Evolutionary conservation across 768 basidiomycete genomes (phyloP).

Genomic region (Astraeus odoratus): DNA sequence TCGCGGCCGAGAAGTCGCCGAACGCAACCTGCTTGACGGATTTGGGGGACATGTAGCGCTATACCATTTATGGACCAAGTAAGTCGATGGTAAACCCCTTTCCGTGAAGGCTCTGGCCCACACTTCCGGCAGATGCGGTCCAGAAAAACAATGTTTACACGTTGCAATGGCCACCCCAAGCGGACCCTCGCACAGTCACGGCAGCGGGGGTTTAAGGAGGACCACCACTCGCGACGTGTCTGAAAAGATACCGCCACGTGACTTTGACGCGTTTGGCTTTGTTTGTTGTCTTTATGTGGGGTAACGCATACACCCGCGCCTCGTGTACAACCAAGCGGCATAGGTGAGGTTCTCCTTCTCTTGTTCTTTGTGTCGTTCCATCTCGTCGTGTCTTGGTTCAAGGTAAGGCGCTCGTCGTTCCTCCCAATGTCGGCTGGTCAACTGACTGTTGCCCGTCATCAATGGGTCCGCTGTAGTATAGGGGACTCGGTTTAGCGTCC

Average conservation of each 20-base stretch:
- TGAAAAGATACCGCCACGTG: not conserved
- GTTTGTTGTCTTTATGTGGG: not conserved
- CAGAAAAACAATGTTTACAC: too few species aligned
- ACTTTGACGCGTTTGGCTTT: not conserved
- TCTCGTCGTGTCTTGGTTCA: constrained; percentile 15
- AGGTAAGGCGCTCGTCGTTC: constrained; percentile 15
- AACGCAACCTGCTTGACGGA: too few species aligned
- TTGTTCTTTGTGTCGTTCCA: constrained; percentile 17
- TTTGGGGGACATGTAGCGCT: too few species aligned
- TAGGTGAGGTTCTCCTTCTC: constrained; percentile 16
- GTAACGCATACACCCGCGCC: constrained; percentile 7
- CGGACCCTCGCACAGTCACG: too few species aligned
- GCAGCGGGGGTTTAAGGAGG: too few species aligned
- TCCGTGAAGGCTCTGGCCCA: too few species aligned
- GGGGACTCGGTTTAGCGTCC: constrained; percentile 2
- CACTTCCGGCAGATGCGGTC: too few species aligned
- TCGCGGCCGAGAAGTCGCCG: too few species aligned
- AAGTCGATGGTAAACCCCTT: too few species aligned
- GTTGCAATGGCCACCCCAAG: too few species aligned
- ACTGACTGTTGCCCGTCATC: not conserved
- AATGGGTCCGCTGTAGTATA: not conserved
- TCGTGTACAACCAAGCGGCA: constrained; percentile 23
- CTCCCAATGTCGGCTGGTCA: not conserved
- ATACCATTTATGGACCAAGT: too few species aligned
- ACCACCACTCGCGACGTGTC: too few species aligned